Evolutionary conservation across 2,329 filamentous ascomycete genomes (phyloP).

Genomic region (Teratosphaeriaceae sp.): DNA sequence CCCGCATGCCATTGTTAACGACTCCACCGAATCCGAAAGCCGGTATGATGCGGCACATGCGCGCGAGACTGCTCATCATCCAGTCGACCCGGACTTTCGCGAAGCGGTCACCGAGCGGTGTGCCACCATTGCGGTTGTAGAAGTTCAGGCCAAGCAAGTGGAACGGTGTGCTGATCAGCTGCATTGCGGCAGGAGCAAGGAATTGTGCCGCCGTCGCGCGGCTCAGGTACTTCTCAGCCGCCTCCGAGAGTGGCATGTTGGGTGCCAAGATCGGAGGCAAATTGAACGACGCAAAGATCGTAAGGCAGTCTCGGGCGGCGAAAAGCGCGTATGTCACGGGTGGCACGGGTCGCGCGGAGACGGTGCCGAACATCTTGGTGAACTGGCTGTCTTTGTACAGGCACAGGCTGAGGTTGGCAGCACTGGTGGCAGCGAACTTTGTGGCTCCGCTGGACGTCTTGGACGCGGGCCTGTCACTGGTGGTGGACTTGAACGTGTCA

Average conservation of each 20-base stretch:
- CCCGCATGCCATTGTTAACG: constrained; percentile 68
- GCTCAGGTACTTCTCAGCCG: constrained; percentile 47
- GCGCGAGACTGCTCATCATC: constrained; percentile 62
- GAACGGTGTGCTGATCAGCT: constrained; percentile 73
- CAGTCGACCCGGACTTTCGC: constrained; percentile 66
- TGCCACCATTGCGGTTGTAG: constrained; percentile 61
- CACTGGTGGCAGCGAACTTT: constrained; percentile 75
- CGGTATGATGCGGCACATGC: constrained; percentile 79
- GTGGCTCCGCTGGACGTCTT: constrained; percentile 64
- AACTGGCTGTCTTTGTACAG: constrained; percentile 88
- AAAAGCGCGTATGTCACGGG: constrained; percentile 70
- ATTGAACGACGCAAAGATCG: constrained; percentile 90
- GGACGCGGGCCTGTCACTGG: constrained; percentile 49
- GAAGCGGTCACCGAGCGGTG: constrained; percentile 55
- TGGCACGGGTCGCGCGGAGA: constrained; percentile 51
- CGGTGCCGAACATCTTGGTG: constrained; percentile 70
- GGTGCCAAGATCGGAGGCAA: constrained; percentile 74
- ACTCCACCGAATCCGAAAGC: constrained; percentile 86
- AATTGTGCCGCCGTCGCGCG: constrained; percentile 62
- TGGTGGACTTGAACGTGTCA: constrained; percentile 69
- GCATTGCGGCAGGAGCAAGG: constrained; percentile 68
- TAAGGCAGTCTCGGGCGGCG: constrained; percentile 74
- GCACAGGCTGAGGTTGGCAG: constrained; percentile 78
- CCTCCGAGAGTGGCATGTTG: constrained; percentile 41
- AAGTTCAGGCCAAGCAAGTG: constrained; percentile 80